Base-by-base conservation (phyloP, 495 filamentous ascomycete species). In the Baudoinia panamericana region DNA sequence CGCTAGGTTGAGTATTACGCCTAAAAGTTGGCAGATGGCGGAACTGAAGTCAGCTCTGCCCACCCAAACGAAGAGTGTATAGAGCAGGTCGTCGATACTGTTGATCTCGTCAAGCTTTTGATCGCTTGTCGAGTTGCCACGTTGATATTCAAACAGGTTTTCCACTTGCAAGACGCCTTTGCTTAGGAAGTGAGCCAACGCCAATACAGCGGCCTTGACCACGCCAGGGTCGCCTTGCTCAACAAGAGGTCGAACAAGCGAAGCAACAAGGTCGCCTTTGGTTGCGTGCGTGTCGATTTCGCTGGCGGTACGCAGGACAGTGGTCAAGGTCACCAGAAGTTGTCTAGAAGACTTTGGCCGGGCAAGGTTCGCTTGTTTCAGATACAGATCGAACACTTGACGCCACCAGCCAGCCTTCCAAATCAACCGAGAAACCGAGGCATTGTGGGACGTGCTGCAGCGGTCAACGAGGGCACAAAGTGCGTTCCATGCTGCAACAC, bases 321-420 rank as follows among this genome's bases (percentile, higher is more conserved):
- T 25, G 13, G 13, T 28, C 1, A 55, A 27, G n/a, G 45, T 43
- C 21, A 13, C 25, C 11, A 92, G 57, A 0, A 87, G 65, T 46
- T 84, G 78, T 53, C 76, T 76, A 69, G 86, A 70, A 21, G 82
- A 76, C 37, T 84, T 79, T 19, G 78, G 69, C 43, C 78, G 78
- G 25, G 79, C 71, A 48, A 75, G 72, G 47, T 88, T 80, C 46
- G 74, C 84, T 60, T 75, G 79, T 41, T 75, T 68, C 45, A 93
- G 62, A 48, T 76, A 88, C 35, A 81, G 73, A 11, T 75, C 60
- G 53, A 90, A 83, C 3, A 81, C 56, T 30, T 64, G 61, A 10
- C 66, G 50, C 60, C 77, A 82, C 8, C 65, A 12, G 55, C 49
- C 17, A 71, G 53, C 9, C 39, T 36, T 35, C 51, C 52, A 27